Percentiles rank a stretch among this genome's conserved stretches.
Evolutionary conservation across 2,329 filamentous ascomycete species (phyloP).

Genomic region (Curvularia sp.): DNA sequence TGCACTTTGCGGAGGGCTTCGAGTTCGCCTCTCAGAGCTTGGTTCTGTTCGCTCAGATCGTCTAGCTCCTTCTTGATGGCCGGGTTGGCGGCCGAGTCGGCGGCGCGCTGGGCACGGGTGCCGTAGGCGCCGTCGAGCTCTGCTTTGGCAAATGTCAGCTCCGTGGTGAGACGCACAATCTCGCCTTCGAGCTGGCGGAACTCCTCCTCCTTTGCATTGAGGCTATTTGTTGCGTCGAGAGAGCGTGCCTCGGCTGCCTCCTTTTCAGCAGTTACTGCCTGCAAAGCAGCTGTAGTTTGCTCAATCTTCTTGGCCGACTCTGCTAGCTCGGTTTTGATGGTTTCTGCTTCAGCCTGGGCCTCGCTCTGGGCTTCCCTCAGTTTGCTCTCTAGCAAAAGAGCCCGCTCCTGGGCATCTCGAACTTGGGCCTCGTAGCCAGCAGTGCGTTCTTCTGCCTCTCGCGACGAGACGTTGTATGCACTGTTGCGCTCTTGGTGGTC

Average conservation of each 20-base stretch:
- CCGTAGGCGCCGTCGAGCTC: slow-evolving; percentile 97
- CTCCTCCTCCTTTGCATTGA: slow-evolving; percentile 48
- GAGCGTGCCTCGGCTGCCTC: slow-evolving; percentile 44
- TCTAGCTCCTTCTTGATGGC: slow-evolving; percentile 68
- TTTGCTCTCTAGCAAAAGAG: slow-evolving; percentile 44
- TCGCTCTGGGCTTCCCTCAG: slow-evolving; percentile 45
- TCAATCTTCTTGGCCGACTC: slow-evolving; percentile 46
- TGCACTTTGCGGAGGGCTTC: slow-evolving; percentile 52
- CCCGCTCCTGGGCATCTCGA: slow-evolving; percentile 43
- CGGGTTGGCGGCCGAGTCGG: slow-evolving; percentile 66
- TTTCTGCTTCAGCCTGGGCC: slow-evolving; percentile 43
- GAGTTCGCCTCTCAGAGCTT: slow-evolving; percentile 53
- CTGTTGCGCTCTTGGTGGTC: slow-evolving; percentile 41
- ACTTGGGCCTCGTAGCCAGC: slow-evolving; percentile 44
- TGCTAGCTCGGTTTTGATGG: slow-evolving; percentile 48
- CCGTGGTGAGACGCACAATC: slow-evolving; percentile 71
- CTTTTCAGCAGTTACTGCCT: slow-evolving; percentile 39
- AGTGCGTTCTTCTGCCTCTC: slow-evolving; percentile 34
- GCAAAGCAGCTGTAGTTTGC: slow-evolving; percentile 35
- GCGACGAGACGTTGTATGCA: slow-evolving; percentile 30
- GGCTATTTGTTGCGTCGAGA: slow-evolving; percentile 36
- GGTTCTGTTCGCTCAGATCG: slow-evolving; percentile 57
- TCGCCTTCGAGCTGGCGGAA: slow-evolving; percentile 63
- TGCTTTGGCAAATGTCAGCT: slow-evolving; percentile 88
- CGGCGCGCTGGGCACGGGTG: slow-evolving; percentile 70